These are phyloP conservation scores for Boehmeria nivea DNA, from an alignment of 306 rosid genomes.

Conservation along the genomic window DNA sequence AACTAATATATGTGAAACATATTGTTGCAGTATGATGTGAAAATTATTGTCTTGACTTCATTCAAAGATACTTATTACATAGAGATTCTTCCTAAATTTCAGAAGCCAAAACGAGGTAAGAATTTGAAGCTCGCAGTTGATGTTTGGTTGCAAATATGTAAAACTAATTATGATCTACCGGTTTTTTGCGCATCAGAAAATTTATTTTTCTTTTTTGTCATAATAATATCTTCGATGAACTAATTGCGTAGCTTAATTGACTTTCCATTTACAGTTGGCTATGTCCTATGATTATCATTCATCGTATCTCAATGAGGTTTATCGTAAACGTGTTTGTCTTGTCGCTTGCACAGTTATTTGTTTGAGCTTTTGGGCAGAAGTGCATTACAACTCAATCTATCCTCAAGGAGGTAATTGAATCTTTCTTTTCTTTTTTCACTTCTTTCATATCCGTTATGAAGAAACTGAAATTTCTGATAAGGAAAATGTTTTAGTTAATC, in stretches of 20 bases:
- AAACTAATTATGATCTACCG: background rate
- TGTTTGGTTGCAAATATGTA: too few relatives aligned
- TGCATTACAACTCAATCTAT: conserved; percentile 88
- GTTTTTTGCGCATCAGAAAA: background rate
- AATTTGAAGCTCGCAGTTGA: conserved; percentile 1
- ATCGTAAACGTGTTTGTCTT: background rate
- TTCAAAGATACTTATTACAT: conserved; percentile 78
- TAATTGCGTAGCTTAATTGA: too few relatives aligned
- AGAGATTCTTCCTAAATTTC: conserved; percentile 71
- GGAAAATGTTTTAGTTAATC: too few relatives aligned
- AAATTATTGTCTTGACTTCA: conserved; percentile 73
- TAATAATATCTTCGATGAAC: too few relatives aligned
- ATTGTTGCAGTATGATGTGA: conserved; percentile 54
- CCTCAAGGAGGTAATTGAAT: conserved; percentile 69
- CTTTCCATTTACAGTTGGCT: too few relatives aligned
- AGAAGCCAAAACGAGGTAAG: conserved; percentile 61
- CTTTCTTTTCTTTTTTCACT: too few relatives aligned
- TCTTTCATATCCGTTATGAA: too few relatives aligned
- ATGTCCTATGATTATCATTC: too few relatives aligned
- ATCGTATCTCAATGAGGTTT: too few relatives aligned
- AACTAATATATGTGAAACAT: conserved; percentile 18
- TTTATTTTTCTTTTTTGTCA: too few relatives aligned
- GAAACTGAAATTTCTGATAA: too few relatives aligned
- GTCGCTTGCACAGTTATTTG: conserved; percentile 51
- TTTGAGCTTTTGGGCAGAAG: conserved; percentile 97